Percentiles rank a stretch among this genome's conserved stretches.
Evolutionary conservation across 176 grass and related monocot species (phyloP).

Genomic region (Cocos nucifera): DNA sequence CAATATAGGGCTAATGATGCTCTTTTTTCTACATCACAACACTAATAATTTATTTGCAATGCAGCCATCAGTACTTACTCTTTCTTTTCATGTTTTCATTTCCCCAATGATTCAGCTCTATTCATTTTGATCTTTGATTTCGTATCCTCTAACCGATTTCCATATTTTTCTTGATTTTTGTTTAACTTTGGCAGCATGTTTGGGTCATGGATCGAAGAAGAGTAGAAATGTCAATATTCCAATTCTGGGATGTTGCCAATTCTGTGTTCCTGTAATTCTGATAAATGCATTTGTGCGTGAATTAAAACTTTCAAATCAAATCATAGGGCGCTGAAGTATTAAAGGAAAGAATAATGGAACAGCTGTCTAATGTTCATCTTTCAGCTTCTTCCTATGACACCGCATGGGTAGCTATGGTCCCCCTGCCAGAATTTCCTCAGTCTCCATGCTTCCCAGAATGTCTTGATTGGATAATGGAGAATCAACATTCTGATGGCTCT

Average conservation of each 20-base stretch:
- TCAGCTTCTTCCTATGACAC: slow-evolving; percentile 53
- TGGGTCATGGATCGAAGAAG: too few species aligned
- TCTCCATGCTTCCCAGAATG: slow-evolving; percentile 48
- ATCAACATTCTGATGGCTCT: slow-evolving; percentile 53
- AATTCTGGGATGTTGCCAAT: slow-evolving; percentile 3
- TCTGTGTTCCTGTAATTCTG: neutral
- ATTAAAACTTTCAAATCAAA: neutral
- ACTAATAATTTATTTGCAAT: too few species aligned
- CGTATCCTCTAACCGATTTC: too few species aligned
- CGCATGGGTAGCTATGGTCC: slow-evolving; percentile 85
- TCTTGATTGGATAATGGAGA: slow-evolving; percentile 56
- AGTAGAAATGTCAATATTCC: too few species aligned
- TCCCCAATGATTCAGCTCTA: too few species aligned
- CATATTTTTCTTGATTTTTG: too few species aligned
- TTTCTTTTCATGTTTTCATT: too few species aligned
- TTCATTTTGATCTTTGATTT: too few species aligned
- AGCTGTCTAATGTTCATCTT: slow-evolving; percentile 23
- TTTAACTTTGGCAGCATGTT: too few species aligned
- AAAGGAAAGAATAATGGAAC: slow-evolving; percentile 40
- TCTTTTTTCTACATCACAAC: too few species aligned
- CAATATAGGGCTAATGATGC: too few species aligned
- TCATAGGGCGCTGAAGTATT: slow-evolving; percentile 8
- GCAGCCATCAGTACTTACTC: too few species aligned
- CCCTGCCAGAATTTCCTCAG: slow-evolving; percentile 26
- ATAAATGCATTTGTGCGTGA: neutral